Evolutionary conservation across 1,284 basidiomycete genomes (phyloP), one percentile per base, ranked within the genome.

Genomic region (Boletus albobrunnescens): DNA sequence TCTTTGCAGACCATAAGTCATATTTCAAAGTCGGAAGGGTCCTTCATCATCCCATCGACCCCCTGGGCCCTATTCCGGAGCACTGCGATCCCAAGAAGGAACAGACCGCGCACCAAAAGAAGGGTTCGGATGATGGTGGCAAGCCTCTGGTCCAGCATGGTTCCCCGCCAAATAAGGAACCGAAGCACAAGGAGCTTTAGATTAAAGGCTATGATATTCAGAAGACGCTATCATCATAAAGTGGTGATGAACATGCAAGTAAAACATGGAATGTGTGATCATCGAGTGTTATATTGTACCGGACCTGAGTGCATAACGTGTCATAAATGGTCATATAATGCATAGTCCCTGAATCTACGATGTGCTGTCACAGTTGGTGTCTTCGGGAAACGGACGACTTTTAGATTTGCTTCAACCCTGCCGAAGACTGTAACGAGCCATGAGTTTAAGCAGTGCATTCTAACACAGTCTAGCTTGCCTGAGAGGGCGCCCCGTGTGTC

Each of bases 1-100:
- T 94, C 73, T 97, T 93, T 60, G 67, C 73, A 2, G 80, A 89
- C 17, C 87, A 91, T 67, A 82, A 85, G 58, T 79, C 82, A 54
- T 94, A 94, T 67, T 60, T 58, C 47, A 84, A 84, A 58, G 79
- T 94, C 38, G 94, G 94, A 14, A 80, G 70, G 51, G 86, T 91
- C 17, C 67, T 73, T 11, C 88, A 90, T 59, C 73, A 69, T 44
- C 79, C 88, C 30, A 91, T 95, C 64, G 86, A 94, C 65, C 87
- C 89, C 23, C 60, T 68, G 16, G 82, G 77, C 52, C 88, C 91
- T 14, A 78, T 92, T 50, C 93, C 90, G 10, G 79, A 79, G 54
- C 84, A 86, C 45, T 95, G 93, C 56, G 75, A 85, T 57, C 70
- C 81, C 31, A 78, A 81, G 69, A 81, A 80, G 55, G 68, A 60